Base-by-base conservation (phyloP, 2,329 filamentous ascomycete species). In the Hypoxylon rubiginosum region DNA sequence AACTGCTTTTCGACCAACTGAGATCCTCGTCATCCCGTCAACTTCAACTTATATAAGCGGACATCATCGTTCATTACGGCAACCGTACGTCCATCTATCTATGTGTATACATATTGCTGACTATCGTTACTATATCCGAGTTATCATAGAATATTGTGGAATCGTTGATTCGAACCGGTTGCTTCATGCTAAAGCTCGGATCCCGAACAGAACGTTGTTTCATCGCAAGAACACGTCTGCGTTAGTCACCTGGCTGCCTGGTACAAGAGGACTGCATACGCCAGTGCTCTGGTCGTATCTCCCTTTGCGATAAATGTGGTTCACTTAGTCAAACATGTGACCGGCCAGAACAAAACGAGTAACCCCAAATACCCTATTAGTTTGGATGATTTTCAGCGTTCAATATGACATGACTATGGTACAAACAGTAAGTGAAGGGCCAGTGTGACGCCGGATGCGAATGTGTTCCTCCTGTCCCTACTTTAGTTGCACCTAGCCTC, bases 331-430 rank as follows among this genome's bases (percentile, higher is more conserved):
- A 15, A 41, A 3, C 34, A 54, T 43, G n/a, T 21, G n/a, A 43
- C 17, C 15, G 15, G n/a, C 36, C 15, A 43, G n/a, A 10, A 43
- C 24, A 45, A 13, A 54, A 11, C 10, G 13, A 54, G 24, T 19
- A 55, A 32, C 17, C 46, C 43, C 43, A 21, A 11, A 64, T 46
- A 52, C 41, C 53, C 21, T 60, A 58, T 62, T 64, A 49, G 41
- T 70, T 71, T 71, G 52, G 61, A 72, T 73, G 63, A 68, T 70
- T 70, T 70, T 74, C 64, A 71, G 68, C 73, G 74, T 76, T 75
- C 69, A 69, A 70, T 73, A 72, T 73, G 69, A 74, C 67, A 74
- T 75, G 72, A 73, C 70, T 75, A 76, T 76, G 70, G 68, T 76
- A 76, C 74, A 76, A 66, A 73, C 70, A 72, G 68, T 62, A 74